Evolutionary conservation across 208 protist species (phyloP).

Genomic region (Strigomonas oncopelti): DNA sequence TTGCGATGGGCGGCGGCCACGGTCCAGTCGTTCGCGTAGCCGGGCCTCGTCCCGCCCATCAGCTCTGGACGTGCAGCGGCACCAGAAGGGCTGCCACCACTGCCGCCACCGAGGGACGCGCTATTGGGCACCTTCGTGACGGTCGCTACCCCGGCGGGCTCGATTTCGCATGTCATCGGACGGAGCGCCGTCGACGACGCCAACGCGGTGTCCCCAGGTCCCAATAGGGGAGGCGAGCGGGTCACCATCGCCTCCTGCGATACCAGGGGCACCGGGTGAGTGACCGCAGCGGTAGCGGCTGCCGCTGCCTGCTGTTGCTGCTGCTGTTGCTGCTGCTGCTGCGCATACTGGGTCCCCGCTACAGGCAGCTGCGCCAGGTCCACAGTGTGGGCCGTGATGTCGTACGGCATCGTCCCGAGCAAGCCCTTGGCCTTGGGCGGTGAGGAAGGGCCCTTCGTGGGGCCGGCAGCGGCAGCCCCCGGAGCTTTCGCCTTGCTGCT

Average conservation of each 20-base stretch:
- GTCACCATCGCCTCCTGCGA: slow-evolving; percentile 5
- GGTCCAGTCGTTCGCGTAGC: slow-evolving; percentile 23
- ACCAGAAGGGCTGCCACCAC: too few species aligned
- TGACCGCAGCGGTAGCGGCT: not conserved
- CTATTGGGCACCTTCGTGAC: not conserved
- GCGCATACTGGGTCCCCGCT: too few species aligned
- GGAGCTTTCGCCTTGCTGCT: too few species aligned
- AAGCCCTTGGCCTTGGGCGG: too few species aligned
- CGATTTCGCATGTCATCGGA: not conserved
- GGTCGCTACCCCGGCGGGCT: slow-evolving; percentile 4
- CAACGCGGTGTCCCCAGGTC: not conserved
- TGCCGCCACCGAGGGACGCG: not conserved
- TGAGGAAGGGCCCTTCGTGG: too few species aligned
- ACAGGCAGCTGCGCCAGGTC: too few species aligned
- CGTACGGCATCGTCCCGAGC: too few species aligned
- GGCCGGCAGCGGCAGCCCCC: too few species aligned
- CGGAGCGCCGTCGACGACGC: not conserved
- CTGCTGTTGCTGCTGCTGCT: too few species aligned
- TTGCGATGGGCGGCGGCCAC: not conserved
- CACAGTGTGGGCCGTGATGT: too few species aligned
- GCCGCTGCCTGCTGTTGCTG: not conserved
- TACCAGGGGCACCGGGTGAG: slow-evolving; percentile 11
- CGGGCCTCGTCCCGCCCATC: slow-evolving; percentile 4
- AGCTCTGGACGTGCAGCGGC: not conserved
- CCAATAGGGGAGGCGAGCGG: not conserved